Evolutionary conservation across 371 early-diverging fungal genomes (phyloP).

Genomic region (Syncephalastrum racemosum): DNA sequence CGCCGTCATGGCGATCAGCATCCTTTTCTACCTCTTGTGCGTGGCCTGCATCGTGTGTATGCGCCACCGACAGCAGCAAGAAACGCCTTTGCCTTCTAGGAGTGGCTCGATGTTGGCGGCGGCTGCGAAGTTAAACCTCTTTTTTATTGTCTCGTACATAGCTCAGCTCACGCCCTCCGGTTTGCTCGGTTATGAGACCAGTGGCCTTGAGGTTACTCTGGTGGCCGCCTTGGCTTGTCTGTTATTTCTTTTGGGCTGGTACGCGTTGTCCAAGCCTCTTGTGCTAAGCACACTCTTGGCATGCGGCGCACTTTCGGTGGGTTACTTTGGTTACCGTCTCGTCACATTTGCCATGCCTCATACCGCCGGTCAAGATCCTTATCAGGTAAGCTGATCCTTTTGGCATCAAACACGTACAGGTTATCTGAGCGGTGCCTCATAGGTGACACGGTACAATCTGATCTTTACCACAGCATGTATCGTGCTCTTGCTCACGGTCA

Average conservation of each 20-base stretch:
- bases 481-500: neutral
- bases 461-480: neutral
- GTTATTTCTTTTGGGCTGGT: constrained; percentile 13
- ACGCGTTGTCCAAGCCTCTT: constrained; percentile 10
- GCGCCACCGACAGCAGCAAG: constrained; percentile 1
- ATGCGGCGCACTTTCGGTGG: constrained; percentile 4
- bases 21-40: neutral
- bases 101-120: constrained; percentile 10
- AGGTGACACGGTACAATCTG: constrained; percentile 8
- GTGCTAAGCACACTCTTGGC: neutral
- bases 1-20: constrained; percentile 4
- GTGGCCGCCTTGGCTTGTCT: constrained; percentile 9
- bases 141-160: constrained; percentile 18
- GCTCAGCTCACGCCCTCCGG: constrained; percentile 19
- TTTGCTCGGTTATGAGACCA: constrained; percentile 10
- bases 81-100: constrained; percentile 10
- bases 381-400: constrained; percentile 12
- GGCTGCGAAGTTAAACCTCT: constrained; percentile 23
- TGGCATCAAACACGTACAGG: neutral
- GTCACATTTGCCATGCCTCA: constrained; percentile 20
- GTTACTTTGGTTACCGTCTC: constrained; percentile 24
- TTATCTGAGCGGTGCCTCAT: neutral
- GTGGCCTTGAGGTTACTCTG: constrained; percentile 14
- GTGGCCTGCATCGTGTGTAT: constrained; percentile 4
- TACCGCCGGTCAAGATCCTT: constrained; percentile 15